Evolutionary conservation across 371 early-diverging fungal genomes (phyloP), one percentile per base, ranked within the genome.

Genomic region (Mucor sp.): DNA sequence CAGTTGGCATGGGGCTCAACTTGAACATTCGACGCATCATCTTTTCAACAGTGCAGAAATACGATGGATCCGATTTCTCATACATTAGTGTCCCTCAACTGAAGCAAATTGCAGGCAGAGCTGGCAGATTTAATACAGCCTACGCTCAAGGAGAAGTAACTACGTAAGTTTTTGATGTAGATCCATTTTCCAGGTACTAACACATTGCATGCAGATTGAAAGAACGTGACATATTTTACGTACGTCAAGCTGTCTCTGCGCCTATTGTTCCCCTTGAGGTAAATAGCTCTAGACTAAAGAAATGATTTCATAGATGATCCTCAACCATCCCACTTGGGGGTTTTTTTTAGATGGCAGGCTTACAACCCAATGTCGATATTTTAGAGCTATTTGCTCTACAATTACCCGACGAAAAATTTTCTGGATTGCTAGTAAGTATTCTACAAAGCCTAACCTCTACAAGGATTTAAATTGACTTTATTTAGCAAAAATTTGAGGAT

Each of bases 1-100:
- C 99, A 0, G 88, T 98, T 47, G 99, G 99, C 30, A 97, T 98
- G 98, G 99, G 99, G 0, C 81, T 97, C 5, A 97, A 98, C 72
- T 67, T 98, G 91, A 93, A 94, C 55, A 97, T 97, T 68, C 87
- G 90, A 21, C 92, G 97, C 15, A 82, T 97, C 19, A 83, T 98
- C 15, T 96, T 97, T 68, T 87, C 89, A 27, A 78, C 87, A 0
- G 63, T 93, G 4, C 63, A 74, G 37, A 97, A 97, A 76, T 97
- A 84, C 67, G 88, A 97, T 75, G 97, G 97, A 23, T 70, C 67
- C 19, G 63, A 60, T 1, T 58, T 76, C 0, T 67, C 70, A 9
- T 73, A 66, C 7, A 74, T 98, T 30, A 85, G 87, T 27, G 73
- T 88, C 15, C 91, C 95, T 17, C 94, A 93, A 70, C 75, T 93